Conservation (phyloP, 305 asterid genomes). For the Fraxinus angustifolia region DNA sequence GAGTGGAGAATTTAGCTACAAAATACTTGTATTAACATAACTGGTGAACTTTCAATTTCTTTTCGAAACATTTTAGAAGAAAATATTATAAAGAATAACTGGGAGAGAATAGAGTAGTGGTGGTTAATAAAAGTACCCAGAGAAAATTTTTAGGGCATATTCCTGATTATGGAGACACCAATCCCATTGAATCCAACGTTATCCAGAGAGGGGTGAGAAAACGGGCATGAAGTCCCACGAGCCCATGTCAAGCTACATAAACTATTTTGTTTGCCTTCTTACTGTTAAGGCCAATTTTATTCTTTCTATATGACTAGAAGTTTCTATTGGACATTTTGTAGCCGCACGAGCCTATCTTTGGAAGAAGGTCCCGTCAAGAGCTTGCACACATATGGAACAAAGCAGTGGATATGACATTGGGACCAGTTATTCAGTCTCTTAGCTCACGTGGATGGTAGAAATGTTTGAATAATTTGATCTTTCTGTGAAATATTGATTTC, state of each 20-base stretch:
- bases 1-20: not conserved
- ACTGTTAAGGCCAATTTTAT: not conserved
- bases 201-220: not conserved
- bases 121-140: not conserved
- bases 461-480: slow-evolving; percentile 2
- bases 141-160: not conserved
- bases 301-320: not conserved
- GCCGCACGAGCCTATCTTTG: slow-evolving; percentile 53
- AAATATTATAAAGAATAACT: no score
- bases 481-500: slow-evolving; percentile 6
- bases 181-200: not conserved
- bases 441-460: slow-evolving; percentile 90
- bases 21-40: not conserved
- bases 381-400: slow-evolving; percentile 80
- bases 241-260: not conserved
- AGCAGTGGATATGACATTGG: slow-evolving; percentile 71
- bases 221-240: not conserved
- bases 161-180: not conserved
- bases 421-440: slow-evolving; percentile 59
- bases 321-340: slow-evolving; percentile 31
- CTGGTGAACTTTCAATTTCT: not conserved
- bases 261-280: slow-evolving; percentile 2
- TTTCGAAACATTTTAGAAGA: not conserved
- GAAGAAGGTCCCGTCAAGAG: slow-evolving; percentile 49
- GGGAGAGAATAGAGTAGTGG: not conserved